Evolutionary conservation across 164 flowering plant species (phyloP).

Genomic region (Saururus chinensis): DNA sequence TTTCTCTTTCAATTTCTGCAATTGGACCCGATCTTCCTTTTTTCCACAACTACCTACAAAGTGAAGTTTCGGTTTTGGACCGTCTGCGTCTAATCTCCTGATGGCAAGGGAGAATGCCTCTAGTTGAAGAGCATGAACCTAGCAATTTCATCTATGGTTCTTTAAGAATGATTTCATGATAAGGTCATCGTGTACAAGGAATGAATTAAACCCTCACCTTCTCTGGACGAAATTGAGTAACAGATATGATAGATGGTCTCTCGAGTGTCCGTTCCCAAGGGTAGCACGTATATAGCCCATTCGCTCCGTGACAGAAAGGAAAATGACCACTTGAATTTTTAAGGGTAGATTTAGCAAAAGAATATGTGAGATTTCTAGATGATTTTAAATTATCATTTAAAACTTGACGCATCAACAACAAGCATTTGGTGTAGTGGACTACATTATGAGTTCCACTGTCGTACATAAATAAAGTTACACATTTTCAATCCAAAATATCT

Average conservation of each 20-base stretch:
- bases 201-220: conserved; percentile 45
- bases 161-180: too few relatives aligned
- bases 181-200: neutral
- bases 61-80: conserved; percentile 80
- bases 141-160: too few relatives aligned
- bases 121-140: conserved; percentile 90
- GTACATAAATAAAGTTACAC: too few relatives aligned
- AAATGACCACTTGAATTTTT: too few relatives aligned
- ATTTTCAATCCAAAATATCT: too few relatives aligned
- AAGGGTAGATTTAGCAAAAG: too few relatives aligned
- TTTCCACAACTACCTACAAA: conserved; percentile 95
- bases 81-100: conserved; percentile 27
- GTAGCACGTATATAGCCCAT: conserved; percentile 42
- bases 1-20: conserved; percentile 58
- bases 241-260: conserved; percentile 54
- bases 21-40: conserved; percentile 61
- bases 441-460: too few relatives aligned
- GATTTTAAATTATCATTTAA: too few relatives aligned
- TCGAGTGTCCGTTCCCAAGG: conserved; percentile 49
- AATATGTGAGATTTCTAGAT: too few relatives aligned
- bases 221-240: conserved; percentile 98
- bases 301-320: too few relatives aligned
- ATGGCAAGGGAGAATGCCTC: conserved; percentile 79
- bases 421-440: too few relatives aligned
- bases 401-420: too few relatives aligned